Percentiles rank a stretch among this genome's conserved stretches.
phyloP scores from a whole-genome alignment of 768 basidiomycete species.

The Suillus luteus region DNA sequence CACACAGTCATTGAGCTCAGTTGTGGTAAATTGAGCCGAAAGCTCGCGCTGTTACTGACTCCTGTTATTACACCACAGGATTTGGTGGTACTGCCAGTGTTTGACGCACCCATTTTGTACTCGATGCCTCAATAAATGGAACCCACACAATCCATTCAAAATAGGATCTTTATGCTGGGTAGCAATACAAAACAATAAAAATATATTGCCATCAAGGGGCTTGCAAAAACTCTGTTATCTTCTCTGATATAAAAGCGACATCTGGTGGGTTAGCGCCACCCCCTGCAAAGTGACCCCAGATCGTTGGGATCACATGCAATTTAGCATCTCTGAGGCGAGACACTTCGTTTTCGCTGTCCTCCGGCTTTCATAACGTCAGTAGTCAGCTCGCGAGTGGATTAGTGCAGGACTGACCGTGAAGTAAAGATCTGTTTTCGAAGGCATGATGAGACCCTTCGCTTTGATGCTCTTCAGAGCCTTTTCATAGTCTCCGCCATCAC shows the following conservation, averaged over 20 bases:
- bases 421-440: slow-evolving; percentile 60
- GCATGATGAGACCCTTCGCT: slow-evolving; percentile 59
- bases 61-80: no score
- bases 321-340: slow-evolving; percentile 43
- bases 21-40: no score
- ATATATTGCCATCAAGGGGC: slow-evolving; percentile 18
- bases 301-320: slow-evolving; percentile 54
- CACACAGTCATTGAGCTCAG: no score
- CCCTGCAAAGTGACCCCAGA: slow-evolving; percentile 61
- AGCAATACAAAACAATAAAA: background rate
- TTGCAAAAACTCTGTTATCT: slow-evolving; percentile 46
- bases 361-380: slow-evolving; percentile 40
- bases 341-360: slow-evolving; percentile 56
- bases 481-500: slow-evolving; percentile 46
- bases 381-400: background rate
- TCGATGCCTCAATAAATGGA: background rate
- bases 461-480: slow-evolving; percentile 45
- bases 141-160: background rate
- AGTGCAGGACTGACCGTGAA: slow-evolving; percentile 45
- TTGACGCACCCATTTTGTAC: slow-evolving; percentile 20
- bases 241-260: slow-evolving; percentile 41
- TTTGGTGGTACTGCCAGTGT: no score
- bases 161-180: no score
- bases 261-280: slow-evolving; percentile 44
- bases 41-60: no score